Conservation (phyloP, 1,284 basidiomycete species). For the Tilletia indica region DNA sequence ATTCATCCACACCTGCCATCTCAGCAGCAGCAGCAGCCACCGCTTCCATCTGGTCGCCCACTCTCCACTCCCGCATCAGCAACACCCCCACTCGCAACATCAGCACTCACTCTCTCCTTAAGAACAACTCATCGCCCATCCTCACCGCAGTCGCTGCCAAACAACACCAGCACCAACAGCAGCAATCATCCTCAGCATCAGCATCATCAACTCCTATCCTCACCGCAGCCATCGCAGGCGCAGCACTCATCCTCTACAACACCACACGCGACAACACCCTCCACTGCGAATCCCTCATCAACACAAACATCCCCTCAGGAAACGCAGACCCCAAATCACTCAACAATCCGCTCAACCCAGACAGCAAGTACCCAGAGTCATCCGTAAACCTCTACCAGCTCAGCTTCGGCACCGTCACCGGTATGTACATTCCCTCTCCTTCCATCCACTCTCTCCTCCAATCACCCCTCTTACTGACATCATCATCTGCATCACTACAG, state of each 20-base stretch:
- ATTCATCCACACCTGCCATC: no score
- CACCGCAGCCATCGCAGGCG: neutral
- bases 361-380: constrained; percentile 61
- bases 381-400: constrained; percentile 77
- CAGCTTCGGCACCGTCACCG: constrained; percentile 76
- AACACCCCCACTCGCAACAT: no score
- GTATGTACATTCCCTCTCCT: neutral
- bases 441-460: constrained; percentile 11
- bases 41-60: no score
- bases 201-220: neutral
- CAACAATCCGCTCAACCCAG: constrained; percentile 13
- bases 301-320: neutral
- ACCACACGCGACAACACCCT: neutral
- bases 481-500: constrained; percentile 49
- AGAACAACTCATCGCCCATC: neutral
- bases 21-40: no score
- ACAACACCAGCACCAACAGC: neutral
- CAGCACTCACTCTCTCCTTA: no score
- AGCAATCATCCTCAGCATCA: neutral
- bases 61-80: no score
- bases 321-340: constrained; percentile 1
- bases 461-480: neutral
- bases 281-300: neutral
- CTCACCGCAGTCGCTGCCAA: neutral
- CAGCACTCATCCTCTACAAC: neutral